Evolutionary conservation across 1,284 basidiomycete species (phyloP).

Genomic region (Ceraceosorus bombacis): DNA sequence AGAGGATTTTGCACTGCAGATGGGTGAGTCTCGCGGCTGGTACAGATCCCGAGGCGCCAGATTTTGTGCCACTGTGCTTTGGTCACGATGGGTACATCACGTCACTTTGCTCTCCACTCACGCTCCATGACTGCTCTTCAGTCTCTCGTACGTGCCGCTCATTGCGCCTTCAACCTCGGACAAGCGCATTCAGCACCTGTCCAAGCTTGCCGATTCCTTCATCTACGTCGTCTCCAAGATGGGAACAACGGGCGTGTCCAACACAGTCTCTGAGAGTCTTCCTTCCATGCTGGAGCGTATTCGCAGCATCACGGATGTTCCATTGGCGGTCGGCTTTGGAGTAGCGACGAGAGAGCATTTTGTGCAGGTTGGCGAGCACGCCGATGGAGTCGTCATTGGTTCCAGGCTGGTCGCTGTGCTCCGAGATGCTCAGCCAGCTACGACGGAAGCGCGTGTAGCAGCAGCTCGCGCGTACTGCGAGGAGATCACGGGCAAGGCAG

Average conservation of each 20-base stretch:
- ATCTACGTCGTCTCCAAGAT: constrained; percentile 84
- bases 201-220: constrained; percentile 89
- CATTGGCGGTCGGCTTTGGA: constrained; percentile 92
- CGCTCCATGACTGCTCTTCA: constrained; percentile 44
- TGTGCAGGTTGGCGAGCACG: constrained; percentile 67
- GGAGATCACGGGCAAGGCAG: constrained; percentile 56
- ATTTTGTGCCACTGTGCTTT: too few species aligned
- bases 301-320: constrained; percentile 57
- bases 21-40: constrained; percentile 57
- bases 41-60: background rate
- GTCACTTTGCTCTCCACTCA: background rate
- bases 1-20: constrained; percentile 73
- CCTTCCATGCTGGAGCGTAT: constrained; percentile 47
- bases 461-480: constrained; percentile 54
- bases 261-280: constrained; percentile 53
- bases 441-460: constrained; percentile 50
- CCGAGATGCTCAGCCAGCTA: constrained; percentile 52
- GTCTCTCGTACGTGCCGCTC: constrained; percentile 90
- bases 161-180: constrained; percentile 89
- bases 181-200: constrained; percentile 78
- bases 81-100: too few species aligned
- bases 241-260: constrained; percentile 92
- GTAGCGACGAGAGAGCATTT: constrained; percentile 89
- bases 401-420: constrained; percentile 75
- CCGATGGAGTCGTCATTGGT: constrained; percentile 90